phyloP scores from a whole-genome alignment of 1,284 basidiomycete genomes.

The Pseudozyma sp. region DNA sequence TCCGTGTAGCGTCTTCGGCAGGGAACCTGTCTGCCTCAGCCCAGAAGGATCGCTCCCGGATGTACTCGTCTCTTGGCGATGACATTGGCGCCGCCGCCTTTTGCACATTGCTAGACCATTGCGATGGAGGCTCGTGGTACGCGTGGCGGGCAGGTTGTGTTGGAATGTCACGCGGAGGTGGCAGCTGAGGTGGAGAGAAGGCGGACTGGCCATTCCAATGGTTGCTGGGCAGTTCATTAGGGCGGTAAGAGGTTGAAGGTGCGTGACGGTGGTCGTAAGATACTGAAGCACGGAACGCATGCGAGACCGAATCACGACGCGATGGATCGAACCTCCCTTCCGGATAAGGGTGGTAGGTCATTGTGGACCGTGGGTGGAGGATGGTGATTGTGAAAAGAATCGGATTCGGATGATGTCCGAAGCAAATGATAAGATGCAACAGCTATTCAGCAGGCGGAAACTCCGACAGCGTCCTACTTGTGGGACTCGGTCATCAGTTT shows the following conservation, averaged over 20 bases:
- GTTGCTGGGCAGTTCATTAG: not conserved
- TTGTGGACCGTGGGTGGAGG: not conserved
- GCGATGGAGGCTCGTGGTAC: constrained; percentile 2
- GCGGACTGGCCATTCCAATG: constrained; percentile 6
- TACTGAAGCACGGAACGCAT: constrained; percentile 2
- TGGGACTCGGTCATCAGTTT: no score
- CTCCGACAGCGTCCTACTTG: no score
- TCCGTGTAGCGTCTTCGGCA: not conserved
- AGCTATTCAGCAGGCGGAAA: no score
- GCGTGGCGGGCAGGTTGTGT: constrained; percentile 1
- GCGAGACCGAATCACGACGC: constrained; percentile 8
- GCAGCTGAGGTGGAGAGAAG: constrained; percentile 26
- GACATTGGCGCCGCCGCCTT: not conserved
- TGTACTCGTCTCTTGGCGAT: constrained; percentile 4
- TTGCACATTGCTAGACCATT: not conserved
- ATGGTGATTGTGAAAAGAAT: not conserved
- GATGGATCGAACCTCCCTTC: not conserved
- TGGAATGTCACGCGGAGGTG: constrained; percentile 16
- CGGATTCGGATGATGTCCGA: not conserved
- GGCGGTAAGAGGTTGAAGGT: not conserved
- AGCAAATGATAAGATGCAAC: no score
- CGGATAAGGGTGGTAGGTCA: constrained; percentile 15
- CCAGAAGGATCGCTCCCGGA: constrained; percentile 5
- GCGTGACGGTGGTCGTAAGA: constrained; percentile 10
- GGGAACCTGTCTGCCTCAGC: not conserved